A percentile compares a stretch with the other conserved stretches of the same genome.
phyloP scores from a whole-genome alignment of 352 stramenopile genomes.

The Paralagenidium karlingii region DNA sequence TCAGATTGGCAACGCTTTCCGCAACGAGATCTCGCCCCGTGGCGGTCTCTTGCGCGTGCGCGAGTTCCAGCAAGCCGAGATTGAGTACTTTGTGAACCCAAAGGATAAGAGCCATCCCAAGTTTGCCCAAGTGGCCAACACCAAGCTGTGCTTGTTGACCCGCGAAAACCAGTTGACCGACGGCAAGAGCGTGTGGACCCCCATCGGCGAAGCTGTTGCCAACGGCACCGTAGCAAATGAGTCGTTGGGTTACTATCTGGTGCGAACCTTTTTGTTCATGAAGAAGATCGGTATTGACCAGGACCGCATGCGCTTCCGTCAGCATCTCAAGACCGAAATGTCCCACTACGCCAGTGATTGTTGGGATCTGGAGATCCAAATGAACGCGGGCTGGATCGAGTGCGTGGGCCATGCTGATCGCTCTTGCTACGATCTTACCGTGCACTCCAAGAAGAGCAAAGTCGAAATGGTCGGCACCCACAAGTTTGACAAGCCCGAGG shows the following conservation, averaged over 20 bases:
- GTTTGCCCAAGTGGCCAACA: constrained; percentile 83
- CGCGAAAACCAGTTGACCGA: constrained; percentile 94
- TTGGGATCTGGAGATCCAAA: constrained; percentile 99
- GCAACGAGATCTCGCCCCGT: constrained; percentile 96
- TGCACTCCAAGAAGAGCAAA: constrained; percentile 82
- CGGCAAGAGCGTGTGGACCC: constrained; percentile 92
- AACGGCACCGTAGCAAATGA: constrained; percentile 96
- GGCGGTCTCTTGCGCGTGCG: constrained; percentile 94
- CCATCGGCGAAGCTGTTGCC: constrained; percentile 84
- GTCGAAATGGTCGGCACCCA: constrained; percentile 82
- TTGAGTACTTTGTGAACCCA: constrained; percentile 98
- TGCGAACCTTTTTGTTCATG: constrained; percentile 94
- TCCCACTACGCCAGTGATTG: constrained; percentile 99
- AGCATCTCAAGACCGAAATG: constrained; percentile 99
- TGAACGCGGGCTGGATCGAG: constrained; percentile 97
- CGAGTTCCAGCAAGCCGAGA: constrained; percentile 99
- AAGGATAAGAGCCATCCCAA: constrained; percentile 98
- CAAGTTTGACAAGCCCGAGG: constrained; percentile 88
- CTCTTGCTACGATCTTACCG: constrained; percentile 95
- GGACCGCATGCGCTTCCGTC: constrained; percentile 92
- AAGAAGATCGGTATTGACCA: constrained; percentile 92
- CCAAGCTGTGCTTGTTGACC: constrained; percentile 87
- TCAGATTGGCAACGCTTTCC: constrained; percentile 83
- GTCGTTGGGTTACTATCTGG: constrained; percentile 99
- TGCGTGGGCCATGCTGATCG: constrained; percentile 98